phyloP scores from a whole-genome alignment of 1,284 basidiomycete species.

The Apiotrichum veenhuisii region DNA sequence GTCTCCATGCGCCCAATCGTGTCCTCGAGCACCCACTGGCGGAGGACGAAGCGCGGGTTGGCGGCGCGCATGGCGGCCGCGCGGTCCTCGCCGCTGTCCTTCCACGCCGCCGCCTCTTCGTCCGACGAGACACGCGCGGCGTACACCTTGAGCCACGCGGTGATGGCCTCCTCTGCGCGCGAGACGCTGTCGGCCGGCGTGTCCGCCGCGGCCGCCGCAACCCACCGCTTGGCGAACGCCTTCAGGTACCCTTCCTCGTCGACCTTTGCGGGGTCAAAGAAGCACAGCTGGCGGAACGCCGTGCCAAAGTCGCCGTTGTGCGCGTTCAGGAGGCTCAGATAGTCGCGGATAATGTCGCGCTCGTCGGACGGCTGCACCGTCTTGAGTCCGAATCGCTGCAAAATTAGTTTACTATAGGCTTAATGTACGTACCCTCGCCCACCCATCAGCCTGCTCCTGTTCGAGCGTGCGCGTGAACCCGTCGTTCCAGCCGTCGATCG shows the following conservation, averaged over 20 bases:
- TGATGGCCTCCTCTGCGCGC: conserved; percentile 54
- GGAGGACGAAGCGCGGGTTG: conserved; percentile 83
- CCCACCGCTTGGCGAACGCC: conserved; percentile 55
- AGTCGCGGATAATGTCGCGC: conserved; percentile 58
- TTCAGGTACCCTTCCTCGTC: conserved; percentile 43
- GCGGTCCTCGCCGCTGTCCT: conserved; percentile 7
- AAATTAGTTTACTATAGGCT: neutral
- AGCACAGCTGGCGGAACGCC: conserved; percentile 67
- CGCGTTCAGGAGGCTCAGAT: conserved; percentile 65
- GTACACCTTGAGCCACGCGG: conserved; percentile 66
- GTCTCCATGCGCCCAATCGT: conserved; percentile 68
- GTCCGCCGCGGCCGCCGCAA: conserved; percentile 51
- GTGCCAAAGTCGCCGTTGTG: conserved; percentile 77
- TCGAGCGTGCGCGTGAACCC: conserved; percentile 58
- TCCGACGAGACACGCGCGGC: conserved; percentile 57
- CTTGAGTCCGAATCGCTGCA: conserved; percentile 70
- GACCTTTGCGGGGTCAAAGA: conserved; percentile 58
- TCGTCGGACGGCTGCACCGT: conserved; percentile 56
- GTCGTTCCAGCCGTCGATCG: conserved; percentile 54
- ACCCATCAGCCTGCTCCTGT: conserved; percentile 60
- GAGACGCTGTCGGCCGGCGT: conserved; percentile 54
- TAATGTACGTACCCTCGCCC: conserved; percentile 59
- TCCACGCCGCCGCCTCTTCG: conserved; percentile 7
- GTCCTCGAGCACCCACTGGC: conserved; percentile 92
- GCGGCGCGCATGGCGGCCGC: conserved; percentile 46